Percentiles rank a stretch among this genome's conserved stretches.
These are phyloP conservation scores for Termitomyces sp. DNA, from an alignment of 768 basidiomycete genomes.

Conservation along the genomic window DNA sequence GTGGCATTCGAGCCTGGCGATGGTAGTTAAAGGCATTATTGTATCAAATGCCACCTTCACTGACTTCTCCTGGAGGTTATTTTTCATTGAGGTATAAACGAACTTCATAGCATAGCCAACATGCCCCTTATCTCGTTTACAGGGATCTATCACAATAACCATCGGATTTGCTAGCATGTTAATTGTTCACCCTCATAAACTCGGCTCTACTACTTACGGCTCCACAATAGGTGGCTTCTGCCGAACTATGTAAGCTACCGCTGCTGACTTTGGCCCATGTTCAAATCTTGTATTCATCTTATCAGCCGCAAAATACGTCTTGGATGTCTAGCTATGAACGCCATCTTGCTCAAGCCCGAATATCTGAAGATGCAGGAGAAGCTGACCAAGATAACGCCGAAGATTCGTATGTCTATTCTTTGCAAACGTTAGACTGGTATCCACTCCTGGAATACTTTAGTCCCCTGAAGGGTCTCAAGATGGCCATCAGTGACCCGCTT, in stretches of 20 bases:
- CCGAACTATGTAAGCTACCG: conserved; percentile 50
- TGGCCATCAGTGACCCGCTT: conserved; percentile 54
- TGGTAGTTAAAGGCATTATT: conserved; percentile 35
- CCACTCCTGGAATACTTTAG: conserved; percentile 22
- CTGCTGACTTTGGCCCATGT: not conserved
- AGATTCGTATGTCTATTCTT: conserved; percentile 44
- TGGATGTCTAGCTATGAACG: conserved; percentile 50
- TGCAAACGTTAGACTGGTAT: not conserved
- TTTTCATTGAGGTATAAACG: conserved; percentile 55
- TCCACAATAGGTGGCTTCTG: conserved; percentile 44
- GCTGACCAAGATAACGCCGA: conserved; percentile 54
- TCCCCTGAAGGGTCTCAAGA: conserved; percentile 42
- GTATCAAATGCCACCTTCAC: not conserved
- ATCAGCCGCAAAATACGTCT: conserved; percentile 54
- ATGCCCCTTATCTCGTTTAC: not conserved
- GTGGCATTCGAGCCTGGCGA: conserved; percentile 67
- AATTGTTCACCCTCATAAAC: conserved; percentile 10
- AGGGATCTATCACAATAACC: conserved; percentile 62
- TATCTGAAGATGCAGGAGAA: conserved; percentile 66
- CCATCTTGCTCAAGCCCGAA: conserved; percentile 58
- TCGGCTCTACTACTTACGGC: not conserved
- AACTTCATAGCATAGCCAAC: not conserved
- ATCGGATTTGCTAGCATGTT: conserved; percentile 53
- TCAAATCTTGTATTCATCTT: not conserved
- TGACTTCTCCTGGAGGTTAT: conserved; percentile 40